Conservation (phyloP, 495 filamentous ascomycete genomes). For the Penicillium angulare region DNA sequence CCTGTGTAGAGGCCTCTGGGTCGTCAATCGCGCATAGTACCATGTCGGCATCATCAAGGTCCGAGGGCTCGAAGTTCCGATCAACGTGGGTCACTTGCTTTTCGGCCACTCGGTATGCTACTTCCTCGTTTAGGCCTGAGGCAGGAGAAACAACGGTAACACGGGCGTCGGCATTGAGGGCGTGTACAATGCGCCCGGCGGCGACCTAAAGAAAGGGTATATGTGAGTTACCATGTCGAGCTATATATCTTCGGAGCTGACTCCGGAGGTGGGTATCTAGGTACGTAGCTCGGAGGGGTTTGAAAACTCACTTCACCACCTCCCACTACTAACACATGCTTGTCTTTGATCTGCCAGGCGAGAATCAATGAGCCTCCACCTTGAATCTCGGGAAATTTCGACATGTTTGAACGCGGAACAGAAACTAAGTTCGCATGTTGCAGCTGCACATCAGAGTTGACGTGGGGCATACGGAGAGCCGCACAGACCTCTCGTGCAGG, state of each 20-base stretch:
- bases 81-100: constrained; percentile 74
- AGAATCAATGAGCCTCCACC: constrained; percentile 89
- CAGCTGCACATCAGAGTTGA: constrained; percentile 2
- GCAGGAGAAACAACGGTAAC: constrained; percentile 81
- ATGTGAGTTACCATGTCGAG: constrained; percentile 9
- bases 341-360: constrained; percentile 89
- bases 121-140: constrained; percentile 82
- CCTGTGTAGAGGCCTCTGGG: constrained; percentile 75
- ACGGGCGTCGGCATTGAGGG: constrained; percentile 90
- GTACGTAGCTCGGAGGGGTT: too few relatives aligned
- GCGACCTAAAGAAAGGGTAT: constrained; percentile 66
- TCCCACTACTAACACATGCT: constrained; percentile 81
- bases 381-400: constrained; percentile 74
- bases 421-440: background rate
- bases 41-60: constrained; percentile 79
- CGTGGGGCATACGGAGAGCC: constrained; percentile 23
- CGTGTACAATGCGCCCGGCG: constrained; percentile 86
- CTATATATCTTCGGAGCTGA: too few relatives aligned
- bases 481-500: constrained; percentile 13
- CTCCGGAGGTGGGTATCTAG: too few relatives aligned
- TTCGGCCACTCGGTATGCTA: constrained; percentile 71
- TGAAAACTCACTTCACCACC: constrained; percentile 82
- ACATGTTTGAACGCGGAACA: constrained; percentile 42
- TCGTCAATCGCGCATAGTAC: constrained; percentile 93
- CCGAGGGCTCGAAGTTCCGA: constrained; percentile 75